Evolutionary conservation across 2,329 filamentous ascomycete species (phyloP), one percentile per base, ranked within the genome.

Genomic region (Elsinoe batatas): DNA sequence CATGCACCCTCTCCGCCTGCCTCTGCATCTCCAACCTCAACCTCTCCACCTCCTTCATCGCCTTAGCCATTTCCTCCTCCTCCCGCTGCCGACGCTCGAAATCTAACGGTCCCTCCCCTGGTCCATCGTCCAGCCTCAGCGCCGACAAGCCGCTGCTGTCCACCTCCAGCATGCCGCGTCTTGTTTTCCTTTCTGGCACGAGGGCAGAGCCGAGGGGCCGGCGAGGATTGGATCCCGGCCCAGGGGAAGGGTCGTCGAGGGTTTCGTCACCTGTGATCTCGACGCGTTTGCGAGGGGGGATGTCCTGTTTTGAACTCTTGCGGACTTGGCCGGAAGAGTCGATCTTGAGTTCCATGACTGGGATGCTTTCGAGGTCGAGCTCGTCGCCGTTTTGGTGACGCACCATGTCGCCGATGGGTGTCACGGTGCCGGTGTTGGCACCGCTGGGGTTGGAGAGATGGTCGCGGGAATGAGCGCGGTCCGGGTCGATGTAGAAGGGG

Each of bases 341-440:
- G 6, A 96, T 78, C 59, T 94, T 84, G 46, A 98, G 78, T 67
- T 95, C 84, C 83, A 98, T 93, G 64, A 98, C 91, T 1, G 93
- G 93, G 63, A 98, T 98, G 1, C 88, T 82, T 69, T 98, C 93
- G 42, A 98, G 85, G 66, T 98, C 91, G 7, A 97, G 74, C 43
- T 87, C 85, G 2, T 85, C 83, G 1, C 84, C 85, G 65, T 91
- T 91, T 57, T 82, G 82, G 57, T 78, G 69, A 15, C 71, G 68
- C 8, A 78, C 82, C 57, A 93, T 88, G 61, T 82, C 87, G 64
- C 91, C 87, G 50, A 93, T 83, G 0, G 88, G 88, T 0, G 87
- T 91, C 0, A 85, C 85, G 5, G 79, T 79, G 33, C 82, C 81
- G 3, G 81, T 82, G 5, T 17, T 33, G 1, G 35, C 47, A 7